Conservation (phyloP, 192 early-diverging fungal species). For the Coemansia sp. region DNA sequence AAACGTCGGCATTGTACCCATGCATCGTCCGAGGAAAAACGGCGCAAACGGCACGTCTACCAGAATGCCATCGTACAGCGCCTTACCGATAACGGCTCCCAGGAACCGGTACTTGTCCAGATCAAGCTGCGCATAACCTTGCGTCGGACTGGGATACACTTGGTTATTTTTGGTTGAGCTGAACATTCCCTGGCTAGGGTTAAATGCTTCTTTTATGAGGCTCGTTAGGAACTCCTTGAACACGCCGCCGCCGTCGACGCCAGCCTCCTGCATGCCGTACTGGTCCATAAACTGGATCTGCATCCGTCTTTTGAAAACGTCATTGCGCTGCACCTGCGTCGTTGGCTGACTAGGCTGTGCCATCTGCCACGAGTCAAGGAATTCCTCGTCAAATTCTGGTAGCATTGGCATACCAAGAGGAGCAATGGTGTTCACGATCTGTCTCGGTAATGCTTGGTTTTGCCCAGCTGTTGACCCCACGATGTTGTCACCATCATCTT, state of each 20-base stretch:
- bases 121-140: slow-evolving; percentile 24
- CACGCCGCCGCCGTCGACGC: slow-evolving; percentile 95
- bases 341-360: too few species aligned
- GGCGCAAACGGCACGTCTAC: slow-evolving; percentile 79
- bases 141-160: slow-evolving; percentile 69
- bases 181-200: slow-evolving; percentile 69
- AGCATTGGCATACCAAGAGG: too few species aligned
- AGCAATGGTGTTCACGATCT: too few species aligned
- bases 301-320: slow-evolving; percentile 70
- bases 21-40: slow-evolving; percentile 77
- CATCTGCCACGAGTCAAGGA: too few species aligned
- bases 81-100: slow-evolving; percentile 81
- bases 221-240: slow-evolving; percentile 97
- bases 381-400: too few species aligned
- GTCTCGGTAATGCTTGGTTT: too few species aligned
- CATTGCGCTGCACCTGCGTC: slow-evolving; percentile 32
- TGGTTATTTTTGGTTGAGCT: slow-evolving; percentile 62
- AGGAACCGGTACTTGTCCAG: slow-evolving; percentile 71
- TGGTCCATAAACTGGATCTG: slow-evolving; percentile 84
- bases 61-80: slow-evolving; percentile 81
- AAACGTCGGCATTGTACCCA: slow-evolving; percentile 66
- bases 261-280: slow-evolving; percentile 82
- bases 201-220: slow-evolving; percentile 70
- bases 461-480: background rate
- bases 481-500: background rate